A percentile compares a stretch with the other conserved stretches of the same genome.
Evolutionary conservation across 2,329 filamentous ascomycete genomes (phyloP).

Genomic region (Botrytis sinoallii): DNA sequence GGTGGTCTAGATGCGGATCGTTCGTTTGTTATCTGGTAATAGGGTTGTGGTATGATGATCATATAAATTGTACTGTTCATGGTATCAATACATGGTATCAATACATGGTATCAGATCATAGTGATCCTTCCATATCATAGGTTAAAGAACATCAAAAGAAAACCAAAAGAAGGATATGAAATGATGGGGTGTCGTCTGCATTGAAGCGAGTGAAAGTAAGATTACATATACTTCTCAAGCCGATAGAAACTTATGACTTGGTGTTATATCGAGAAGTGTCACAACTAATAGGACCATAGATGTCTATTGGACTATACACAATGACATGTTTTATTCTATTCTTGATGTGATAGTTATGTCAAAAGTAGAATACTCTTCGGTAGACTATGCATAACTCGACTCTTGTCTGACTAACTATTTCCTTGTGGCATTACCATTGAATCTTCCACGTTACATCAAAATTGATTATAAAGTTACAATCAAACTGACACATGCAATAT

Average conservation of each 20-base stretch:
- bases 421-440: not conserved
- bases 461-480: not conserved
- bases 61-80: not conserved
- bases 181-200: not conserved
- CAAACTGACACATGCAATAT: not conserved
- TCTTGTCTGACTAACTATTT: not conserved
- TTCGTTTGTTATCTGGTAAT: not conserved
- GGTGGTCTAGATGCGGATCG: not conserved
- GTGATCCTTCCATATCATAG: not conserved
- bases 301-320: not conserved
- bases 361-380: accelerated
- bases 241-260: not conserved
- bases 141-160: not conserved
- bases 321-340: not conserved
- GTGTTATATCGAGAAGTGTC: not conserved
- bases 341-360: not conserved
- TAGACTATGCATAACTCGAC: not conserved
- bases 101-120: not conserved
- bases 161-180: not conserved
- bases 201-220: not conserved
- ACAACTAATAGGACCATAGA: not conserved
- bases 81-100: not conserved
- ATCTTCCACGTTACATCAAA: not conserved
- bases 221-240: not conserved
- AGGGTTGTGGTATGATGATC: not conserved